Evolutionary conservation across 345 rosid genomes (phyloP).

Genomic region (Linum lewisii): DNA sequence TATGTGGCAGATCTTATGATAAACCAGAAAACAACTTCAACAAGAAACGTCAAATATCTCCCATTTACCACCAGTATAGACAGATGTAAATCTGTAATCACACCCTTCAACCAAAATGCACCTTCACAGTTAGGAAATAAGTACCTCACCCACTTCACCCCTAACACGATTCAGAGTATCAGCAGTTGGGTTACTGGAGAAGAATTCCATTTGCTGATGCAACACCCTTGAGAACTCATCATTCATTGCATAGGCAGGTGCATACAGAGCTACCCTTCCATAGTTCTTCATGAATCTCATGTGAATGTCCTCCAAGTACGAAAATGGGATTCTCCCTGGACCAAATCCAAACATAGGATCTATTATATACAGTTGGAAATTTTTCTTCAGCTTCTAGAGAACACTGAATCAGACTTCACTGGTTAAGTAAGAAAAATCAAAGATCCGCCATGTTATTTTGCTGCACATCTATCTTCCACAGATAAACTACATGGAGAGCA

Average conservation of each 20-base stretch:
- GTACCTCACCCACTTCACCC: slow-evolving; percentile 92
- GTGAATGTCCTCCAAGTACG: slow-evolving; percentile 90
- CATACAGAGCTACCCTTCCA: slow-evolving; percentile 65
- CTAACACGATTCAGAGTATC: slow-evolving; percentile 87
- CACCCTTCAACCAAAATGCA: not conserved
- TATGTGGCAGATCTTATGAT: too few species aligned
- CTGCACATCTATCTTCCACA: not conserved
- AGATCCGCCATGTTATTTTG: too few species aligned
- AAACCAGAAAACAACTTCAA: not conserved
- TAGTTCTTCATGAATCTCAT: slow-evolving; percentile 98
- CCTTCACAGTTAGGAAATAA: slow-evolving; percentile 14
- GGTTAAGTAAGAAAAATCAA: not conserved
- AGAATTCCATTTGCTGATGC: slow-evolving; percentile 99
- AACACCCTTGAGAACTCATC: slow-evolving; percentile 97
- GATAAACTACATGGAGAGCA: not conserved
- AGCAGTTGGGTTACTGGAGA: slow-evolving; percentile 82
- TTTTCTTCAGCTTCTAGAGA: not conserved
- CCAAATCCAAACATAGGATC: not conserved
- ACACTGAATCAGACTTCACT: not conserved
- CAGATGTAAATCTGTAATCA: not conserved
- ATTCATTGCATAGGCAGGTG: slow-evolving; percentile 95
- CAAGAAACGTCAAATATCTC: not conserved
- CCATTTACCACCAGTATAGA: not conserved
- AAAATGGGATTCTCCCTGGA: slow-evolving; percentile 92
- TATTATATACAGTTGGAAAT: not conserved